A percentile compares a stretch with the other conserved stretches of the same genome.
Conservation (phyloP, 2,329 filamentous ascomycete genomes). For the Exserohilum turcica region DNA sequence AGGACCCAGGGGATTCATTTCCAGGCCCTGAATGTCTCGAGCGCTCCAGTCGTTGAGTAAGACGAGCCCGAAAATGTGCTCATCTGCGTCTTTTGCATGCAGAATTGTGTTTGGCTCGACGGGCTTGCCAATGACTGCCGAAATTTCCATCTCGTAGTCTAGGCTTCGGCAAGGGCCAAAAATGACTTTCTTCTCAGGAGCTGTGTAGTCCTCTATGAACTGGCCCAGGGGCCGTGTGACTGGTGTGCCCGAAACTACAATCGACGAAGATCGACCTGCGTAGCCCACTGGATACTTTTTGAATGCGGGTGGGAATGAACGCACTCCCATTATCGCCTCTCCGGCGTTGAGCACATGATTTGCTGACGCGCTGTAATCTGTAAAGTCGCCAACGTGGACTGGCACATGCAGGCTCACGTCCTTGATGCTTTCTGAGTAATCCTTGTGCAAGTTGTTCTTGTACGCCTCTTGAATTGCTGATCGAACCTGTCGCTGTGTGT, state of each 20-base stretch:
- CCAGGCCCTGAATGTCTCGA: constrained; percentile 65
- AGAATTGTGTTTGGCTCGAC: constrained; percentile 48
- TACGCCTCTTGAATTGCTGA: constrained; percentile 46
- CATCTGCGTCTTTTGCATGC: constrained; percentile 50
- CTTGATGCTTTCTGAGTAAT: constrained; percentile 40
- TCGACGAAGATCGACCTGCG: constrained; percentile 59
- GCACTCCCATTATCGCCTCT: constrained; percentile 35
- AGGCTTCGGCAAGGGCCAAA: constrained; percentile 50
- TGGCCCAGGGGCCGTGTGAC: constrained; percentile 35
- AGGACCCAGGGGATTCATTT: constrained; percentile 66
- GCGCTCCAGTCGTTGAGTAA: constrained; percentile 68
- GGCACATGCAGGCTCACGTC: constrained; percentile 60
- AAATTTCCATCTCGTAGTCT: constrained; percentile 59
- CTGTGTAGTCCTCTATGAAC: constrained; percentile 29
- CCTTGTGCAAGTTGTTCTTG: constrained; percentile 27
- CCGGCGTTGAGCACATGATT: constrained; percentile 61
- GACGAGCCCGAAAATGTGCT: constrained; percentile 67
- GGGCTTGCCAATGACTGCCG: constrained; percentile 52
- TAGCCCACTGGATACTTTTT: constrained; percentile 56
- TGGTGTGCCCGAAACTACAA: constrained; percentile 56
- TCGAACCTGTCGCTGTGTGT: constrained; percentile 49
- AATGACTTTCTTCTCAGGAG: constrained; percentile 57
- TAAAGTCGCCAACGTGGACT: constrained; percentile 61
- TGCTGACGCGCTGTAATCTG: constrained; percentile 62
- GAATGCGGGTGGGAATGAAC: constrained; percentile 34